Evolutionary conservation across 192 early-diverging fungal genomes (phyloP), one percentile per base, ranked within the genome.

Genomic region (Jimgerdemannia lactiflua): DNA sequence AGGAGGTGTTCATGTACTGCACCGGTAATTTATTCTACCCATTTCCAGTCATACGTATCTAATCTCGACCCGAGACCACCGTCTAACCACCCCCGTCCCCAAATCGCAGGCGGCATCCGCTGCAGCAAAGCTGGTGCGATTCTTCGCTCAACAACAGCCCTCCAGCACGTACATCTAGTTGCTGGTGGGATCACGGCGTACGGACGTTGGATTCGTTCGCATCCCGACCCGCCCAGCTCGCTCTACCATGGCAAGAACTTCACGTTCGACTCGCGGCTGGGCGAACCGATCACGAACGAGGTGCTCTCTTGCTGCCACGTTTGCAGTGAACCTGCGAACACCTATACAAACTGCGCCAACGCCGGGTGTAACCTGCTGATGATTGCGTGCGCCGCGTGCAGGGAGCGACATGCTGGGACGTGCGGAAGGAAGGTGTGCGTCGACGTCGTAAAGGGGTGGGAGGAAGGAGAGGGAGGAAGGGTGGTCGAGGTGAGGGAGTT

Each of bases 1-100:
- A 89, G 67, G 90, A 91, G 17, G 86, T 94, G 4, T 91, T 86
- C 77, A 94, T 94, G 93, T 94, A 94, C 71, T 94, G 93, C 78
- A 93, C 93, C 3, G 29, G 29, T 29, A 29, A 29, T 29, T 29
- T 29, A 29, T 29, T 29, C 29, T 29, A 29, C 29, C 29, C 29
- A 29, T 29, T 29, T 29, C 29, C 29, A 29, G 75, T 69, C 72
- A 18, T 20, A 4, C 65, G 65, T 44, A 9, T 9, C n/a, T 18
- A 4, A 70, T 20, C 64, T 71, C 19, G 11, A 65, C 19, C 19
- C 10, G 49, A 65, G 65, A 73, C 19, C 18, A n/a, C 18, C 64
- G 19, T n/a, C 19, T 66, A 66, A 66, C 29, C n/a, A 20, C 29
- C 19, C 29, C 29, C 65, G 65, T 29, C 29, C 29, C 29, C 29